Base-by-base conservation (phyloP, 1,139 yeast genomes). In the Kodamaea anthophila region DNA sequence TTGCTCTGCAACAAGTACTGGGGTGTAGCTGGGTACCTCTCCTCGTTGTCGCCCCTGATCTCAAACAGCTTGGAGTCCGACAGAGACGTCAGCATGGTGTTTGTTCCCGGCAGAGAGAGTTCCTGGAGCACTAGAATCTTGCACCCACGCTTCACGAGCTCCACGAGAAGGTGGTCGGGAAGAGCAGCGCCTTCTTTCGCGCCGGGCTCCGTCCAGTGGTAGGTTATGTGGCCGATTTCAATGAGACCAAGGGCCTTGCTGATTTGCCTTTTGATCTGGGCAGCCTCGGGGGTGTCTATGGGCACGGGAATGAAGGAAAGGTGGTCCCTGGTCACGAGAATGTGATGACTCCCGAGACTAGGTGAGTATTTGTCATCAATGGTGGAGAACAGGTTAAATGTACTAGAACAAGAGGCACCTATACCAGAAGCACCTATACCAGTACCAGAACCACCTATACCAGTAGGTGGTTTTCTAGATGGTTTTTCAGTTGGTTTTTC, bases 131-230 rank as follows among this genome's bases (percentile, higher is more conserved):
- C 53, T 22, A 56, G 51, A 26, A 78, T 49, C 39, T 73, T 75
- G 8, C 55, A 51, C 4, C 30, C 31, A 4, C 15, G 13, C 28
- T 61, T 63, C 10, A 58, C 39, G 5, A 58, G 44, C 2, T 47
- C 43, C 2, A 61, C 43, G 2, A 78, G 44, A 2, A 57, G 48
- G 19, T 66, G 65, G 22, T 83, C 62, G 2, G 77, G 60, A 12
- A 87, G 53, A 0, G 77, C 65, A 4, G 64, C 72, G 4, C 95
- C 96, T 26, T 74, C 73, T 4, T 62, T 63, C 28, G 77, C 66
- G 10, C 76, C 74, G 48, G 78, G 76, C 27, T 86, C 94, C 0
- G 94, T 83, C 39, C 86, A 54, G 44, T 80, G 87, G 27, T 79
- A 61, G 0, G 76, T 55, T 18, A 74, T 54, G 3, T 29, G 24